Conservation (phyloP, 768 basidiomycete species). For the Macrolepiota albuminosa region DNA sequence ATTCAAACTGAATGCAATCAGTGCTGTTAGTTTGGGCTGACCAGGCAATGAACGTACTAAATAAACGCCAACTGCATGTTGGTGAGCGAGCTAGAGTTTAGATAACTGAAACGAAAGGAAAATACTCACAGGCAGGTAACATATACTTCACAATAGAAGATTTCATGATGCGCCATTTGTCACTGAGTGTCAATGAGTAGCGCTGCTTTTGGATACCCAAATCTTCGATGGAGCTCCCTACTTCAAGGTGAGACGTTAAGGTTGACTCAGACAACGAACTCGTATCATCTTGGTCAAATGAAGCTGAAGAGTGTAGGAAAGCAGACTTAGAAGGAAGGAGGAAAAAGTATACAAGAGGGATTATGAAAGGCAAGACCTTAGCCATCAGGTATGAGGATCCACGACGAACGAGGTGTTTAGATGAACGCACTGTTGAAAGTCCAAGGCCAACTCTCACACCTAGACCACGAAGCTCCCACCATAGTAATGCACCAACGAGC, state of each 20-base stretch:
- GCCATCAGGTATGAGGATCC: neutral
- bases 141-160: slow-evolving; percentile 82
- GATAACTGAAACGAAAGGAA: neutral
- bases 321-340: slow-evolving; percentile 62
- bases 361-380: slow-evolving; percentile 77
- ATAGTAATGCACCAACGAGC: slow-evolving; percentile 84
- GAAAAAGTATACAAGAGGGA: slow-evolving; percentile 72
- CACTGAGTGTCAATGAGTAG: slow-evolving; percentile 52
- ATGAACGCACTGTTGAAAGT: slow-evolving; percentile 62
- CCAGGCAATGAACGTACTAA: slow-evolving; percentile 29
- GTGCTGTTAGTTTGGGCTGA: neutral
- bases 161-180: slow-evolving; percentile 78
- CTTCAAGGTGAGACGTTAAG: slow-evolving; percentile 27
- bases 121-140: slow-evolving; percentile 78
- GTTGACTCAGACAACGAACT: slow-evolving; percentile 22
- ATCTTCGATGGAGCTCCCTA: slow-evolving; percentile 36
- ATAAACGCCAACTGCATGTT: slow-evolving; percentile 34
- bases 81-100: neutral
- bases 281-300: slow-evolving; percentile 33
- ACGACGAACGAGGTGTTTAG: too few species aligned
- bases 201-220: slow-evolving; percentile 37
- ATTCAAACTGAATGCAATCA: slow-evolving; percentile 60
- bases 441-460: slow-evolving; percentile 84
- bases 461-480: slow-evolving; percentile 90
- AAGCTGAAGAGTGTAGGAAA: slow-evolving; percentile 38